A percentile compares a stretch with the other conserved stretches of the same genome.
Evolutionary conservation across 495 filamentous ascomycete species (phyloP).

Genomic region (Aspergillus sparsus): DNA sequence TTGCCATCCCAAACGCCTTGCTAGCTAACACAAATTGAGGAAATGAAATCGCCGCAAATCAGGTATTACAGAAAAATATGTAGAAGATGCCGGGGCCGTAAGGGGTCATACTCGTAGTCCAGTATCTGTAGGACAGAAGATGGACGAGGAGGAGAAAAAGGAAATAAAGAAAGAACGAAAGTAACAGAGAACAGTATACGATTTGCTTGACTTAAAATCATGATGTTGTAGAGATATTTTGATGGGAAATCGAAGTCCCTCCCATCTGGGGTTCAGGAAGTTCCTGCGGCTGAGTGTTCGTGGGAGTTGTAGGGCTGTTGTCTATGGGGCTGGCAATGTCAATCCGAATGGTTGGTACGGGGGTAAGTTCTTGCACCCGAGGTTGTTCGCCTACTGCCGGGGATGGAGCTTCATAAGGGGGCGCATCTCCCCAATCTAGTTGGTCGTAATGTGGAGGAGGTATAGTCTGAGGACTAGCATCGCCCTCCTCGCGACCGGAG

Average conservation of each 20-base stretch:
- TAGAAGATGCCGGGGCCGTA: constrained; percentile 18
- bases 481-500: constrained; percentile 36
- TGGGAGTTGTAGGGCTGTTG: constrained; percentile 36
- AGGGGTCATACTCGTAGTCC: constrained; percentile 17
- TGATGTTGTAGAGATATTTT: background rate
- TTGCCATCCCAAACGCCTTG: constrained; percentile 24
- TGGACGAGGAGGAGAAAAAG: background rate
- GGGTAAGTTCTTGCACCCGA: constrained; percentile 28
- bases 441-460: constrained; percentile 50
- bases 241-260: background rate
- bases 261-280: background rate
- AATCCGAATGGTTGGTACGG: constrained; percentile 44
- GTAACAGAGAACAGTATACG: background rate
- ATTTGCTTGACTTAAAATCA: background rate
- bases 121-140: constrained; percentile 7
- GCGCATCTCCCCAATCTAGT: constrained; percentile 53
- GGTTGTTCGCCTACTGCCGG: constrained; percentile 22
- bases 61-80: constrained; percentile 8
- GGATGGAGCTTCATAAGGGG: constrained; percentile 43
- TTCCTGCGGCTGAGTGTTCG: constrained; percentile 18
- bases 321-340: constrained; percentile 39
- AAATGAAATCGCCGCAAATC: constrained; percentile 2
- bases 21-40: constrained; percentile 19
- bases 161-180: background rate
- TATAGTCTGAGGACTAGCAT: constrained; percentile 38